Evolutionary conservation across 164 flowering plant genomes (phyloP).

Genomic region (Vitis labrusca): DNA sequence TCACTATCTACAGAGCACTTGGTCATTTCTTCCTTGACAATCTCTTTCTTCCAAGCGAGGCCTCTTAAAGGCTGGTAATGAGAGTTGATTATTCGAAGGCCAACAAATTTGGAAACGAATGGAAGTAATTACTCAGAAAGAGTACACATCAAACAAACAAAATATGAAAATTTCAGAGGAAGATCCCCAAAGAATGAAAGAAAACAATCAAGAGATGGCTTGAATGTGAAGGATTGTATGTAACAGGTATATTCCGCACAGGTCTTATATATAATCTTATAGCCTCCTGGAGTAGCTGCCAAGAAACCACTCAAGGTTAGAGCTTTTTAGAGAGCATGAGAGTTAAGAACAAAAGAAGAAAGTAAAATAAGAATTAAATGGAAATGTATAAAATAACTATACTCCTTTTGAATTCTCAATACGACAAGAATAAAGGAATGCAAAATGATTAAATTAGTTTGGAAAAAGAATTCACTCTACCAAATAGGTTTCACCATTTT

Average conservation of each 20-base stretch:
- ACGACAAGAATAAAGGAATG: no score
- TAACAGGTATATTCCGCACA: constrained; percentile 2
- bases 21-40: constrained; percentile 14
- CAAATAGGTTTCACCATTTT: no score
- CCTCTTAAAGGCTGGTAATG: not conserved
- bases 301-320: constrained; percentile 26
- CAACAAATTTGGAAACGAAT: no score
- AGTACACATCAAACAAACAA: not conserved
- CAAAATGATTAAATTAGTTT: no score
- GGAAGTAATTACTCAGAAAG: not conserved
- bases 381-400: constrained; percentile 5
- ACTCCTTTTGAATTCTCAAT: not conserved
- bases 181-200: not conserved
- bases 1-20: constrained; percentile 11
- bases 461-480: no score
- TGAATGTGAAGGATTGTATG: constrained; percentile 27
- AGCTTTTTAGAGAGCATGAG: not conserved
- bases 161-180: not conserved
- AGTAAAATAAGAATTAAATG: not conserved
- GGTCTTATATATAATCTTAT: not conserved
- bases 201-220: constrained; percentile 18
- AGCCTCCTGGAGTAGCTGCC: constrained; percentile 38
- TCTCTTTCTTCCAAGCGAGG: not conserved
- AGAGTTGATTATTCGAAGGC: not conserved
- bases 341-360: not conserved